Conservation (phyloP, 805 yeast genomes). For the Saccharomycopsis babjevae region DNA sequence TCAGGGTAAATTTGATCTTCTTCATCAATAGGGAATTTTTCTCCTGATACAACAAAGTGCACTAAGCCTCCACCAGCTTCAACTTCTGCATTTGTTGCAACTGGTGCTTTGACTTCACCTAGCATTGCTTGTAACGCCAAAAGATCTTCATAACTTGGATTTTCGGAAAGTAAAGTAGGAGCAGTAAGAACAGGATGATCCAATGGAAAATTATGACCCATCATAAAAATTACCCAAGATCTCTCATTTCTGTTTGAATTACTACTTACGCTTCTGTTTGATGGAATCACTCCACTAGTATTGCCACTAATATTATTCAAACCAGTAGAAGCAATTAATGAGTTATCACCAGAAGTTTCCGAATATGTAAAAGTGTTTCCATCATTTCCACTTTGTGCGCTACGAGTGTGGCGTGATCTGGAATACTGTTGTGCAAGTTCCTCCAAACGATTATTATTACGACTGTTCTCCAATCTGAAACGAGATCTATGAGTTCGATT, state of each 20-base stretch:
- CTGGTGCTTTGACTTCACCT: constrained; percentile 36
- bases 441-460: constrained; percentile 14
- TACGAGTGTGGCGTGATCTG: background rate
- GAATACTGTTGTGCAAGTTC: constrained; percentile 17
- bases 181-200: constrained; percentile 40
- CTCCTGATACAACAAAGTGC: constrained; percentile 19
- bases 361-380: background rate
- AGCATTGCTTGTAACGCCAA: constrained; percentile 37
- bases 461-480: constrained; percentile 15
- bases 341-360: background rate
- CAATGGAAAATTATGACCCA: constrained; percentile 44
- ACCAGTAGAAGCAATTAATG: background rate
- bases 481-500: constrained; percentile 16
- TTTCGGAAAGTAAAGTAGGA: constrained; percentile 36
- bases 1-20: constrained; percentile 9
- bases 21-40: constrained; percentile 1
- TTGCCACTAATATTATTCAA: background rate
- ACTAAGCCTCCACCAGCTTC: constrained; percentile 30
- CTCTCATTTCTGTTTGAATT: constrained; percentile 23
- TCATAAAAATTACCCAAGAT: constrained; percentile 54
- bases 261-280: background rate
- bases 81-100: constrained; percentile 33
- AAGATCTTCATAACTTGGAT: constrained; percentile 43
- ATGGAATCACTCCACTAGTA: background rate
- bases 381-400: background rate